phyloP scores from a whole-genome alignment of 352 stramenopile species.

The Pythium angustatum region DNA sequence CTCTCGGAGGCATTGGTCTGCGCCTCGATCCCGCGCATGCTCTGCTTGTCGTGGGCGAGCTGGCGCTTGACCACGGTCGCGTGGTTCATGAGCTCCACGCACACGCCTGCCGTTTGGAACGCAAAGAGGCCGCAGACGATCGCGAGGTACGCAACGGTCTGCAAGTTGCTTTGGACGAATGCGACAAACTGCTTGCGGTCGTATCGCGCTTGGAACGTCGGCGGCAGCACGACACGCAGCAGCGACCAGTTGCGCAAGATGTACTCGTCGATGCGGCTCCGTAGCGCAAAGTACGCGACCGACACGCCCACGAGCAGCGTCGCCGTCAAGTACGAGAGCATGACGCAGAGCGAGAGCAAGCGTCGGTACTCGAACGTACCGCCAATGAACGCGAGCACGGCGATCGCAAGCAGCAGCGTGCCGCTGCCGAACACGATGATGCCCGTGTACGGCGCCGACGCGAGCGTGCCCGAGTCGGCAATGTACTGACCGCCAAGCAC shows the following conservation, averaged over 20 bases:
- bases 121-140: conserved; percentile 63
- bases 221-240: conserved; percentile 63
- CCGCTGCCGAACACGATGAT: conserved; percentile 67
- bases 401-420: conserved; percentile 51
- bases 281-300: conserved; percentile 59
- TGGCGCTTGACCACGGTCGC: conserved; percentile 56
- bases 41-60: conserved; percentile 53
- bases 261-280: conserved; percentile 49
- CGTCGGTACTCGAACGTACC: conserved; percentile 78
- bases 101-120: conserved; percentile 48
- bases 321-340: conserved; percentile 58
- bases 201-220: conserved; percentile 68
- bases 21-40: conserved; percentile 35
- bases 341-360: conserved; percentile 66
- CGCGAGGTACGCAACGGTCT: conserved; percentile 54
- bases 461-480: conserved; percentile 60
- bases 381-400: conserved; percentile 67
- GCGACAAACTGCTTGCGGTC: conserved; percentile 62
- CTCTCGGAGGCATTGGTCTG: conserved; percentile 13
- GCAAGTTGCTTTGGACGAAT: conserved; percentile 58
- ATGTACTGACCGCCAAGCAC: conserved; percentile 75
- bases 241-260: conserved; percentile 58
- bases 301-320: conserved; percentile 49
- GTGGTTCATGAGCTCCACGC: conserved; percentile 57
- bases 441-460: conserved; percentile 67